phyloP scores from a whole-genome alignment of 2,329 filamentous ascomycete genomes.

The Endocalyx cinctus region DNA sequence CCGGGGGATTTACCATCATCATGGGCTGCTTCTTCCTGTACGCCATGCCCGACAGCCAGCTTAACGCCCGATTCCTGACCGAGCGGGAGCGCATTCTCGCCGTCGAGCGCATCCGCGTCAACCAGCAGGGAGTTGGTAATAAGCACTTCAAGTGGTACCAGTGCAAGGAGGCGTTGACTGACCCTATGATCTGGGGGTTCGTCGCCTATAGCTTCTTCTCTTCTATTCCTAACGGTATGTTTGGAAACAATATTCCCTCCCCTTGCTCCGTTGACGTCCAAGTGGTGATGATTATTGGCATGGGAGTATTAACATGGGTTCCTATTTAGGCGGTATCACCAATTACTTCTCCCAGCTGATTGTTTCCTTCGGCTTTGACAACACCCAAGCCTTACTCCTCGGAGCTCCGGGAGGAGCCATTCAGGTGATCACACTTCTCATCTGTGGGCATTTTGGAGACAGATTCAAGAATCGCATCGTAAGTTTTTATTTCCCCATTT shows the following conservation, averaged over 20 bases:
- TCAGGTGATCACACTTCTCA: constrained; percentile 54
- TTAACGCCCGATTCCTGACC: constrained; percentile 42
- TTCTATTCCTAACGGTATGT: constrained; percentile 33
- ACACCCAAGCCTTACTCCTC: constrained; percentile 58
- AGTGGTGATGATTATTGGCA: too few relatives aligned
- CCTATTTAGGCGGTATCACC: constrained; percentile 24
- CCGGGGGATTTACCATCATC: constrained; percentile 45
- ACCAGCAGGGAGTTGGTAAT: constrained; percentile 65
- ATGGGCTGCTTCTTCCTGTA: constrained; percentile 46
- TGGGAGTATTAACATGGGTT: too few relatives aligned
- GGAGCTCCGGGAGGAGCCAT: constrained; percentile 62
- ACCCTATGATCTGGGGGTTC: constrained; percentile 34
- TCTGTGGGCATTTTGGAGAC: constrained; percentile 48
- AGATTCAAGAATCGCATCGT: constrained; percentile 49
- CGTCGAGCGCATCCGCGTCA: constrained; percentile 51
- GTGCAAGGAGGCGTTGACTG: constrained; percentile 35
- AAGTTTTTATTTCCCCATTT: too few relatives aligned
- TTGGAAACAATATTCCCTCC: too few relatives aligned
- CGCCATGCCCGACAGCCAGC: constrained; percentile 39
- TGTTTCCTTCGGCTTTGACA: constrained; percentile 58
- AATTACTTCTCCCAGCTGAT: constrained; percentile 40
- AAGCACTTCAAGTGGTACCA: constrained; percentile 64
- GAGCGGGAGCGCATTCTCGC: constrained; percentile 54
- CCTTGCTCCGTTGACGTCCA: too few relatives aligned
- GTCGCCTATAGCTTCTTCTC: constrained; percentile 28